Percentiles rank a stretch among this genome's conserved stretches.
These are phyloP conservation scores for Mycogone perniciosa DNA, from an alignment of 2,329 filamentous ascomycete genomes.

Conservation along the genomic window DNA sequence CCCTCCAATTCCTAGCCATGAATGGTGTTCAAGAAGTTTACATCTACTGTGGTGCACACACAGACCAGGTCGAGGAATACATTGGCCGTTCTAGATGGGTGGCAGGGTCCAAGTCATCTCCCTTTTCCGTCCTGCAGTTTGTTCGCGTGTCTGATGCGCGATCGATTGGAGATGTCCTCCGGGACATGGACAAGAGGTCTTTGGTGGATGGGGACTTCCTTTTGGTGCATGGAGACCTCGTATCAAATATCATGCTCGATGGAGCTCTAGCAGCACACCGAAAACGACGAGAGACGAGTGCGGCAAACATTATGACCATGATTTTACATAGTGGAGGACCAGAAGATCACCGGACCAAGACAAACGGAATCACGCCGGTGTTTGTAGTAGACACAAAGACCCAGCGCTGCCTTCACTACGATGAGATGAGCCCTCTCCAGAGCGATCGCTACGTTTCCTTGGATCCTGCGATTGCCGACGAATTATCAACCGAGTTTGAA, in stretches of 20 bases:
- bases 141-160: slow-evolving; percentile 76
- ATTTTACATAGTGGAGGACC: slow-evolving; percentile 72
- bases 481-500: slow-evolving; percentile 66
- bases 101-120: slow-evolving; percentile 45
- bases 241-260: slow-evolving; percentile 85
- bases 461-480: slow-evolving; percentile 71
- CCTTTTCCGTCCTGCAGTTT: slow-evolving; percentile 77
- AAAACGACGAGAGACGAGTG: slow-evolving; percentile 72
- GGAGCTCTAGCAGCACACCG: slow-evolving; percentile 71
- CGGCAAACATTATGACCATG: slow-evolving; percentile 97
- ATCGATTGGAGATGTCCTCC: slow-evolving; percentile 89
- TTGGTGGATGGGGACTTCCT: slow-evolving; percentile 88
- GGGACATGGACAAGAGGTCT: slow-evolving; percentile 81
- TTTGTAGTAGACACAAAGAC: slow-evolving; percentile 81
- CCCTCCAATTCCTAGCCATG: slow-evolving; percentile 90
- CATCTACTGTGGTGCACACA: slow-evolving; percentile 84
- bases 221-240: slow-evolving; percentile 84
- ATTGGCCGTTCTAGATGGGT: slow-evolving; percentile 72
- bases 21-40: slow-evolving; percentile 92
- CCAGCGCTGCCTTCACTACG: slow-evolving; percentile 84
- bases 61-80: slow-evolving; percentile 80
- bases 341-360: slow-evolving; percentile 66
- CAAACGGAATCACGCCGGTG: slow-evolving; percentile 66
- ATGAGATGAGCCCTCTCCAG: slow-evolving; percentile 72
- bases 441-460: slow-evolving; percentile 61